These are phyloP conservation scores for Ascobolus immersus DNA, from an alignment of 495 filamentous ascomycete species.

Conservation along the genomic window DNA sequence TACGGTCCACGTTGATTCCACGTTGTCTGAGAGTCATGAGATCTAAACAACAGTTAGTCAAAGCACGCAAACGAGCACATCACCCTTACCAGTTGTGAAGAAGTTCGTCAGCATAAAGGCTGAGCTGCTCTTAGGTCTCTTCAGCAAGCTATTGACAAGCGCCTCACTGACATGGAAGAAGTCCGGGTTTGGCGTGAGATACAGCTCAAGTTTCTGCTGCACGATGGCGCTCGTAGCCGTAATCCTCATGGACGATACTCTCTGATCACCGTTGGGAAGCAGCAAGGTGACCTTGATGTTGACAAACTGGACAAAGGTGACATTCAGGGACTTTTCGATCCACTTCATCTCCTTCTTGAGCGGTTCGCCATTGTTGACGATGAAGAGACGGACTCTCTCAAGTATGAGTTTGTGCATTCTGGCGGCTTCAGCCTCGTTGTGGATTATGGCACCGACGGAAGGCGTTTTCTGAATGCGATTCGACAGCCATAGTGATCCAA, in stretches of 20 bases:
- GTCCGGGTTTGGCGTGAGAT: constrained; percentile 40
- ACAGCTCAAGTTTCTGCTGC: constrained; percentile 24
- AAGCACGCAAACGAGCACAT: neutral
- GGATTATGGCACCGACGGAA: constrained; percentile 22
- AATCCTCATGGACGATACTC: no score
- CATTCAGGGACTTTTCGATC: constrained; percentile 62
- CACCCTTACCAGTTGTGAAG: constrained; percentile 30
- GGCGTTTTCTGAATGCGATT: constrained; percentile 1
- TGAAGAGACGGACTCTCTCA: constrained; percentile 65
- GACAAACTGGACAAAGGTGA: constrained; percentile 52
- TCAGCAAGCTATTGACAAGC: constrained; percentile 50
- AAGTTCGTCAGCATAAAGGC: constrained; percentile 70
- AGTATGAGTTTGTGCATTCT: constrained; percentile 52
- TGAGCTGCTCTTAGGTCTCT: constrained; percentile 61
- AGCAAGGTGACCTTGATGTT: constrained; percentile 45
- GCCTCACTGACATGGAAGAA: constrained; percentile 73
- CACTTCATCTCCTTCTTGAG: constrained; percentile 66
- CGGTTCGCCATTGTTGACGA: constrained; percentile 41
- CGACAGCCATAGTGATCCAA: constrained; percentile 1
- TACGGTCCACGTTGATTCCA: constrained; percentile 86
- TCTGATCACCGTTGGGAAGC: no score
- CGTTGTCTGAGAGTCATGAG: constrained; percentile 49
- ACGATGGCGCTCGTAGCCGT: constrained; percentile 11
- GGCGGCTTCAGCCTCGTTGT: constrained; percentile 23
- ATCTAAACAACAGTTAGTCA: constrained; percentile 21